Conservation (phyloP, 768 basidiomycete species). For the Gelatoporia subvermispora region DNA sequence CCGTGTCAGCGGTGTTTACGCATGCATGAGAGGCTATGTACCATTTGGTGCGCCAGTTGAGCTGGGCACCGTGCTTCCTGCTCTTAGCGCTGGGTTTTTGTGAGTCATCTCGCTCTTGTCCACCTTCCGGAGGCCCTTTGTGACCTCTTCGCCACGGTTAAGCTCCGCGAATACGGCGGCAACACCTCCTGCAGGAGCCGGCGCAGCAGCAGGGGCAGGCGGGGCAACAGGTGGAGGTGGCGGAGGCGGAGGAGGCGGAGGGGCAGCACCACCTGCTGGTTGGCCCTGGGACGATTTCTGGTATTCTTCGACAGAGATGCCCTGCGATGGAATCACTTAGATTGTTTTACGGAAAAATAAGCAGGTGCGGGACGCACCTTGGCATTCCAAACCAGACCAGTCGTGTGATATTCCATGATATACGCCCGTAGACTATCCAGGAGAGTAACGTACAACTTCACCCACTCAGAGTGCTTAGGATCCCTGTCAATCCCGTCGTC, state of each 20-base stretch:
- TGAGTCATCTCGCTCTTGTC: slow-evolving; percentile 98
- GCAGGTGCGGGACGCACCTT: slow-evolving; percentile 42
- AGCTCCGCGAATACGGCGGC: slow-evolving; percentile 87
- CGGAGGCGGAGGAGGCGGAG: slow-evolving; percentile 10
- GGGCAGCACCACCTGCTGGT: slow-evolving; percentile 34
- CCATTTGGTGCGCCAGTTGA: slow-evolving; percentile 17
- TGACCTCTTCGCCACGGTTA: slow-evolving; percentile 86
- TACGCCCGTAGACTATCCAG: slow-evolving; percentile 81
- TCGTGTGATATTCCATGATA: slow-evolving; percentile 78
- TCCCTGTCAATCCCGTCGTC: slow-evolving; percentile 50
- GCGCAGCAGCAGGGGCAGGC: slow-evolving; percentile 26
- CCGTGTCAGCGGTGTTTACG: not conserved
- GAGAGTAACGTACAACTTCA: slow-evolving; percentile 59
- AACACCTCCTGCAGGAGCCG: slow-evolving; percentile 44
- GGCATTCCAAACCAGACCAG: slow-evolving; percentile 86
- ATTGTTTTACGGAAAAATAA: slow-evolving; percentile 1
- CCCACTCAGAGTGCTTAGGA: slow-evolving; percentile 85
- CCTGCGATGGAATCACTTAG: slow-evolving; percentile 32
- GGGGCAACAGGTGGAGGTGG: slow-evolving; percentile 18
- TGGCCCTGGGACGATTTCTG: slow-evolving; percentile 31
- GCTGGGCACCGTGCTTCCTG: slow-evolving; percentile 44
- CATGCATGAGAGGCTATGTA: too few relatives aligned
- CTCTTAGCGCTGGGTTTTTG: slow-evolving; percentile 89
- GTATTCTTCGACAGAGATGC: slow-evolving; percentile 53
- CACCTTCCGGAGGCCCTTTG: slow-evolving; percentile 88